These are phyloP conservation scores for Thalassiosira hispida DNA, from an alignment of 352 stramenopile species.

Conservation along the genomic window DNA sequence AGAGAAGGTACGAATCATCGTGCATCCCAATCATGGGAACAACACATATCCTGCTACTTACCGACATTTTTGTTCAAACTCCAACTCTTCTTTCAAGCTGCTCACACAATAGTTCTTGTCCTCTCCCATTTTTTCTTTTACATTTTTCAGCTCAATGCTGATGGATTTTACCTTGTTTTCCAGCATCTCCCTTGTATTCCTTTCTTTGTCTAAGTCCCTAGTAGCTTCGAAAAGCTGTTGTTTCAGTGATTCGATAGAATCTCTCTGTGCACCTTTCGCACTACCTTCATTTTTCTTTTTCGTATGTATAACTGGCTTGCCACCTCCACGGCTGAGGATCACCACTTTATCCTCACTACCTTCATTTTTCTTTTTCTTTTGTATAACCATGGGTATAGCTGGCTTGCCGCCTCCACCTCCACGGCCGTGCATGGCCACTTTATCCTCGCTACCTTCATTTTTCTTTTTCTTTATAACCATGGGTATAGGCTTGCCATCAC, in stretches of 20 bases:
- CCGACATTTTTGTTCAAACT: constrained; percentile 21
- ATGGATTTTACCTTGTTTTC: constrained; percentile 5
- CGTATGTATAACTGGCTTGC: too few species aligned
- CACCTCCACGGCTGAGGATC: too few species aligned
- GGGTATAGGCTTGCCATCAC: too few species aligned
- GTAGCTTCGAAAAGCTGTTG: background rate
- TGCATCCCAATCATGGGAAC: constrained; percentile 4
- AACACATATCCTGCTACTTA: constrained; percentile 5
- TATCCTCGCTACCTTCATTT: too few species aligned
- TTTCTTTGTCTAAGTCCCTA: constrained; percentile 21
- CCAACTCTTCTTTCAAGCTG: constrained; percentile 30
- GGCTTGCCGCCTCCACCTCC: too few species aligned
- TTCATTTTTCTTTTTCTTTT: too few species aligned
- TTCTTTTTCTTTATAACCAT: too few species aligned
- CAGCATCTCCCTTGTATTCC: constrained; percentile 10
- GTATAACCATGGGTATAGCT: too few species aligned
- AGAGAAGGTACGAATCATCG: background rate
- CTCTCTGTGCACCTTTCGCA: too few species aligned
- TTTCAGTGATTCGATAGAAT: background rate
- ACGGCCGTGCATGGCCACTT: too few species aligned
- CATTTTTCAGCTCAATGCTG: constrained; percentile 4
- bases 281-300: too few species aligned
- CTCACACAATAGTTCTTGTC: constrained; percentile 1
- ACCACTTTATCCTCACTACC: too few species aligned
- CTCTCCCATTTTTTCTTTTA: constrained; percentile 13